Evolutionary conservation across 257 asterid genomes (phyloP).

Genomic region (Solanum virginianum): DNA sequence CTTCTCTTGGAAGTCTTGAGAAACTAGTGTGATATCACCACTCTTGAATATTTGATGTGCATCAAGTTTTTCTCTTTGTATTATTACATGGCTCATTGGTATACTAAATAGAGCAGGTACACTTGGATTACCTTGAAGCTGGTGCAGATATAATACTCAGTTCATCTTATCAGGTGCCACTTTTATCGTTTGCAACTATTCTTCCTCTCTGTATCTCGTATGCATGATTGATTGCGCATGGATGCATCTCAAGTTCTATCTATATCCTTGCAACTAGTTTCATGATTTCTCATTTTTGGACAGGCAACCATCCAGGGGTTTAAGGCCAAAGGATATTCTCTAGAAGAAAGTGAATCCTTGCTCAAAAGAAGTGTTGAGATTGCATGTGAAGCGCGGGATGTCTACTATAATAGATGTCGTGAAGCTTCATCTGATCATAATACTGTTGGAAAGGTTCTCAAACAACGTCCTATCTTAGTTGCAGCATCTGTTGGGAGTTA

Average conservation of each 20-base stretch:
- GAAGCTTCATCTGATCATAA: conserved; percentile 23
- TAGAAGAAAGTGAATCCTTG: conserved; percentile 59
- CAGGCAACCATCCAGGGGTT: conserved; percentile 96
- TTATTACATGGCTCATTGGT: conserved; percentile 2
- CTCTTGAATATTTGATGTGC: neutral
- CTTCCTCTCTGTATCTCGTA: neutral
- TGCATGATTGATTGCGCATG: neutral
- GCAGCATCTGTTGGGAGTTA: conserved; percentile 96
- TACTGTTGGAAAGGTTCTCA: conserved; percentile 43
- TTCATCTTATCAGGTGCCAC: conserved; percentile 77
- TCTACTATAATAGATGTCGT: conserved; percentile 41
- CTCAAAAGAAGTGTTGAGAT: conserved; percentile 76
- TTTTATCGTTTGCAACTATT: neutral
- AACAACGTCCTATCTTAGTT: conserved; percentile 55
- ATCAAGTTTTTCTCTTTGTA: neutral
- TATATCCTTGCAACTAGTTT: neutral
- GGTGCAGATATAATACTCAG: conserved; percentile 77
- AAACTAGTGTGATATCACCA: neutral
- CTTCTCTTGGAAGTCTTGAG: neutral
- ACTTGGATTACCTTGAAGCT: conserved; percentile 89
- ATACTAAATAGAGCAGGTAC: conserved; percentile 52
- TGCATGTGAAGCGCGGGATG: conserved; percentile 61
- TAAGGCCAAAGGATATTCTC: conserved; percentile 64
- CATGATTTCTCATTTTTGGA: conserved; percentile 3
- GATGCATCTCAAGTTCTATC: neutral